These are phyloP conservation scores for Corchorus capsularis DNA, from an alignment of 345 rosid species.

Conservation along the genomic window DNA sequence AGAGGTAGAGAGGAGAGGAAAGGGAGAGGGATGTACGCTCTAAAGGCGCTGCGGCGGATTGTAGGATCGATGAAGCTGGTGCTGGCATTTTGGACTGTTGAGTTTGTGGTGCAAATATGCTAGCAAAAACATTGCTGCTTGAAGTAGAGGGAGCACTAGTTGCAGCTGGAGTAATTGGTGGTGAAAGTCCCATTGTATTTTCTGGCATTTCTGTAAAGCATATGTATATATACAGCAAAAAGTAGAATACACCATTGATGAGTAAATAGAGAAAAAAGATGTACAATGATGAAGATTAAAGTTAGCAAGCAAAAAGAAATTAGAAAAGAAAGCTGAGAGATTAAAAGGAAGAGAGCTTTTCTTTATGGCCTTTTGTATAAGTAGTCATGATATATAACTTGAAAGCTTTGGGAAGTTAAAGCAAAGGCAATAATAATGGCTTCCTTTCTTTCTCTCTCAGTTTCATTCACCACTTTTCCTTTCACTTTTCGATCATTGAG, in stretches of 20 bases:
- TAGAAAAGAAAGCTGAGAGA: not conserved
- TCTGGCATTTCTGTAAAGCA: constrained; percentile 54
- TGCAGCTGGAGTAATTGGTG: constrained; percentile 29
- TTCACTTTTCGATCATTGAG: constrained; percentile 35
- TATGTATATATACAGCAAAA: not conserved
- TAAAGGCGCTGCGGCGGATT: constrained; percentile 36
- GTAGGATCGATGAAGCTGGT: constrained; percentile 43
- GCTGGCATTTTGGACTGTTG: constrained; percentile 31
- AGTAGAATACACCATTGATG: not conserved
- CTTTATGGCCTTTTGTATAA: not conserved
- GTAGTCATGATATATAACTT: not conserved
- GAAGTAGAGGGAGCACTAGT: constrained; percentile 26
- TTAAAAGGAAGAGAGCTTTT: constrained; percentile 2
- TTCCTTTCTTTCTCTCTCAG: constrained; percentile 37
- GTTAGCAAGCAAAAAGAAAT: not conserved
- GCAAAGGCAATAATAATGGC: constrained; percentile 46
- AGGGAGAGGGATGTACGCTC: constrained; percentile 80
- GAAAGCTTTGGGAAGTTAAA: constrained; percentile 32
- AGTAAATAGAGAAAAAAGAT: not conserved
- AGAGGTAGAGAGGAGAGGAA: constrained; percentile 52
- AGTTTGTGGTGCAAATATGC: constrained; percentile 42
- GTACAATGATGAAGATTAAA: constrained; percentile 12
- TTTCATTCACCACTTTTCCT: not conserved
- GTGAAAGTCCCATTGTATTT: constrained; percentile 39
- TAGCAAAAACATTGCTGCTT: constrained; percentile 42